Percentiles rank a stretch among this genome's conserved stretches.
Conservation (phyloP, 2,329 filamentous ascomycete species). For the Hymenoscyphus infarciens region DNA sequence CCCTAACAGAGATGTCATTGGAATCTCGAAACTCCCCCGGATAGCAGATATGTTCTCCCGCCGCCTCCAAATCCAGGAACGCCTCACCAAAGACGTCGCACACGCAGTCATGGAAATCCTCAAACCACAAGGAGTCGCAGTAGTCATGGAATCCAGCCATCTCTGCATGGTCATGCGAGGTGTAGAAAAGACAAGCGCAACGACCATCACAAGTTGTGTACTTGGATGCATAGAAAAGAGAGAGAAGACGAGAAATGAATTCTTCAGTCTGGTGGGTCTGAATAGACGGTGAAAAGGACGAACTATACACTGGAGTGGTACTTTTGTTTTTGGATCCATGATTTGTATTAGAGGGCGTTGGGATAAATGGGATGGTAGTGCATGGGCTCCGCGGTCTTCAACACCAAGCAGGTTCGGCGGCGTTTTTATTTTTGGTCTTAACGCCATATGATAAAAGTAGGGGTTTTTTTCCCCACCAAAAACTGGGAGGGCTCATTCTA, state of each 20-base stretch:
- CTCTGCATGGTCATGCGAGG: conserved; percentile 99
- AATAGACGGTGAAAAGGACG: conserved; percentile 44
- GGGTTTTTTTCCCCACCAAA: not conserved
- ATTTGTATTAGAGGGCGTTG: conserved; percentile 25
- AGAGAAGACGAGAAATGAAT: conserved; percentile 93
- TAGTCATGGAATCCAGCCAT: conserved; percentile 96
- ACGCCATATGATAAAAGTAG: conserved; percentile 28
- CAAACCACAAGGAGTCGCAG: conserved; percentile 89
- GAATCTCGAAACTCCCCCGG: conserved; percentile 90
- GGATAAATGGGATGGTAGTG: conserved; percentile 19
- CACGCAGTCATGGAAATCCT: conserved; percentile 90
- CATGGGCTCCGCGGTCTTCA: conserved; percentile 30
- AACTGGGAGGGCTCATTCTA: not conserved
- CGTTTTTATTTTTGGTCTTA: conserved; percentile 35
- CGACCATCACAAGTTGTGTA: conserved; percentile 94
- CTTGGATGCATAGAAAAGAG: conserved; percentile 92
- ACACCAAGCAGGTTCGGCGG: conserved; percentile 29
- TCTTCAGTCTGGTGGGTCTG: conserved; percentile 73
- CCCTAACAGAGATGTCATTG: conserved; percentile 84
- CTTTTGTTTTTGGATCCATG: not conserved
- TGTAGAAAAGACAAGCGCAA: conserved; percentile 85
- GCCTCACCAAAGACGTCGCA: conserved; percentile 92
- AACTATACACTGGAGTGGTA: not conserved
- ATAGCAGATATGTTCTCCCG: conserved; percentile 97
- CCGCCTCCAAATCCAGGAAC: conserved; percentile 91